These are phyloP conservation scores for Diplotaxis tenuifolia DNA, from an alignment of 345 rosid species.

Conservation along the genomic window DNA sequence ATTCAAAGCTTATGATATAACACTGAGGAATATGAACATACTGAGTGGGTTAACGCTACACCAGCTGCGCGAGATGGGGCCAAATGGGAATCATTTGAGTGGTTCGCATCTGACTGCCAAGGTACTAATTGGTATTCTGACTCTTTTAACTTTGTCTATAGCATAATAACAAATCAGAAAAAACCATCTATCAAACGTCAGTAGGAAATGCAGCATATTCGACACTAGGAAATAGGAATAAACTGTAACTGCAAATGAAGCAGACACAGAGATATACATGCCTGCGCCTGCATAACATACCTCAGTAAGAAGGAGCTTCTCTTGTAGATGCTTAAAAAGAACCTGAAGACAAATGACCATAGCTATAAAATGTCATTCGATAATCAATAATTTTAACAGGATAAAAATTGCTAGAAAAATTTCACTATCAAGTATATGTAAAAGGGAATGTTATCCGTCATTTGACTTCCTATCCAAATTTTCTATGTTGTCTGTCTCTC, in stretches of 20 bases:
- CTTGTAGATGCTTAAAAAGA: slow-evolving; percentile 84
- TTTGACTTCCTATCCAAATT: slow-evolving; percentile 11
- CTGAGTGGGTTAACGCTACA: slow-evolving; percentile 59
- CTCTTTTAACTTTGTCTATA: slow-evolving; percentile 79
- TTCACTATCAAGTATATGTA: slow-evolving; percentile 1
- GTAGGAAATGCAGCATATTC: slow-evolving; percentile 28
- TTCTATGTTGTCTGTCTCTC: not conserved
- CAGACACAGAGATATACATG: slow-evolving; percentile 15
- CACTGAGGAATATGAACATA: slow-evolving; percentile 39
- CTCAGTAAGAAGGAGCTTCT: slow-evolving; percentile 81
- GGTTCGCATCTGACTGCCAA: slow-evolving; percentile 69
- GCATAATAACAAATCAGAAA: slow-evolving; percentile 35
- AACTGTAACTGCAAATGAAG: slow-evolving; percentile 21
- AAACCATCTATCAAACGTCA: slow-evolving; percentile 26
- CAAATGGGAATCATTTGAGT: slow-evolving; percentile 53
- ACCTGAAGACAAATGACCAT: slow-evolving; percentile 47
- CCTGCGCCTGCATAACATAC: slow-evolving; percentile 42
- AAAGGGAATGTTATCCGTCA: not conserved
- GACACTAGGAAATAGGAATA: slow-evolving; percentile 24
- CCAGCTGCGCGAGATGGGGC: slow-evolving; percentile 59
- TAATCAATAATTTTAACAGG: slow-evolving; percentile 1
- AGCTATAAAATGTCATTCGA: slow-evolving; percentile 14
- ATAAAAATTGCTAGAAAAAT: not conserved
- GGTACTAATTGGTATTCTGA: slow-evolving; percentile 78
- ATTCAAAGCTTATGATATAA: slow-evolving; percentile 19